A percentile compares a stretch with the other conserved stretches of the same genome.
Evolutionary conservation across 2,329 filamentous ascomycete species (phyloP).

Genomic region (Aspergillus japonicus): DNA sequence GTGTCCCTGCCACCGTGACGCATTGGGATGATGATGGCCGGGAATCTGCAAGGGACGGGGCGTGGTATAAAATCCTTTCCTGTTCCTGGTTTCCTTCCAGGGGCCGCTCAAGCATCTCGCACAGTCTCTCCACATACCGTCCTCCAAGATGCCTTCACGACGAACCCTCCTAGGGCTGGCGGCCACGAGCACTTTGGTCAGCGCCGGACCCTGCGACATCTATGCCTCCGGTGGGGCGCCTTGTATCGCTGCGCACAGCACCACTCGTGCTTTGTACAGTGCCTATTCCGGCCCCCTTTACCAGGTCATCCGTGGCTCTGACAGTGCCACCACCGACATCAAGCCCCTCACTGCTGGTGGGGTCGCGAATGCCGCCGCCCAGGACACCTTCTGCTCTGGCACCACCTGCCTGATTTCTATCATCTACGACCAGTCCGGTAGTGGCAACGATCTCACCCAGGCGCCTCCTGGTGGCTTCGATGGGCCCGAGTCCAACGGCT

Average conservation of each 20-base stretch:
- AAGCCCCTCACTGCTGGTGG: slow-evolving; percentile 57
- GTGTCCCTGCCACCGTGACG: not conserved
- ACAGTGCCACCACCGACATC: slow-evolving; percentile 49
- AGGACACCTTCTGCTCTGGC: slow-evolving; percentile 60
- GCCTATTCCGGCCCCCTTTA: slow-evolving; percentile 57
- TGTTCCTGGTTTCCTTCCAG: not conserved
- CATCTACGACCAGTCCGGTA: slow-evolving; percentile 66
- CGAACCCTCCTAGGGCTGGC: slow-evolving; percentile 33
- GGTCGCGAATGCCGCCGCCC: slow-evolving; percentile 60
- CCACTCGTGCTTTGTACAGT: slow-evolving; percentile 62
- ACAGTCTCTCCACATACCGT: slow-evolving; percentile 9
- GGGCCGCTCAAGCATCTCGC: not conserved
- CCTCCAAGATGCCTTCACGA: slow-evolving; percentile 33
- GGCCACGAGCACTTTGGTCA: slow-evolving; percentile 42
- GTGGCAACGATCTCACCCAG: slow-evolving; percentile 61
- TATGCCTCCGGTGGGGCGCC: slow-evolving; percentile 59
- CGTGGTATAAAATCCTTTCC: not conserved
- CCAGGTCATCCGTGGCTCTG: slow-evolving; percentile 58
- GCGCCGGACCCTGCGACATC: slow-evolving; percentile 61
- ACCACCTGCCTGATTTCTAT: slow-evolving; percentile 64
- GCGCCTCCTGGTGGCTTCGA: slow-evolving; percentile 58
- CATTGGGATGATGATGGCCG: too few relatives aligned
- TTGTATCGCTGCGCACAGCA: slow-evolving; percentile 65
- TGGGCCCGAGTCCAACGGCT: slow-evolving; percentile 57
- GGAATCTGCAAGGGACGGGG: too few relatives aligned